Evolutionary conservation across 306 rosid genomes (phyloP), one percentile per base, ranked within the genome.

Genomic region (Rosa lucieae): DNA sequence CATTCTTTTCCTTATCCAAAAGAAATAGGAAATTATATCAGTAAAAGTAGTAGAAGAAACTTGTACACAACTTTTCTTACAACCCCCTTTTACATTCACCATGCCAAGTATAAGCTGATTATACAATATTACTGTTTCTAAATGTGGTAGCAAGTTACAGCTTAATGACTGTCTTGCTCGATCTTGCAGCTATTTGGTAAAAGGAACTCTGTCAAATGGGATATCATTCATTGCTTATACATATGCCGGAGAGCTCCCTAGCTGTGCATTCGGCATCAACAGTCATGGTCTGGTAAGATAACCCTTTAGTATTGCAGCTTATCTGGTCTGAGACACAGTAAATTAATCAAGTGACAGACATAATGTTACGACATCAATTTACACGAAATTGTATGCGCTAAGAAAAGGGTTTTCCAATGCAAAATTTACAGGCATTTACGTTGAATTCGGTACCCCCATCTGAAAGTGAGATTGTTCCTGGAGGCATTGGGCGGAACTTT

Each of bases 221-320:
- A 6, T 53, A 3, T 89, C 90, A 73, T 91, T 85, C 65, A 70
- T 93, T 59, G 99, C 90, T 77, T 93, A 90, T 70, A 93, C 97
- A 3, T 93, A 91, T 55, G 97, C 98, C 8, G 99, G 98, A 83
- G 98, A 95, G 86, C 98, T 93, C 61, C 99, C 98, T 69, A 95
- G 91, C 80, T 87, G 94, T 80, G 97, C 92, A 26, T 89, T 87
- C 20, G 92, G 90, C 76, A 85, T 89, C 85, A 91, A 93, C 76
- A 86, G 78, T 65, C 87, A 86, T 82, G 96, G 98, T 79, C 76
- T 90, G 79, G 98, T 92, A 86, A 82, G 53, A 10, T 67, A 0
- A 17, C 23, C 47, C 72, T 67, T 65, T 65, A 10, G 2, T 5
- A 7, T 2, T 65, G 70, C 70, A 5, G 14, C 10, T 67, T 67